Percentiles rank a stretch among this genome's conserved stretches.
These are phyloP conservation scores for Agastache rugosa DNA, from an alignment of 257 asterid genomes.

Conservation along the genomic window DNA sequence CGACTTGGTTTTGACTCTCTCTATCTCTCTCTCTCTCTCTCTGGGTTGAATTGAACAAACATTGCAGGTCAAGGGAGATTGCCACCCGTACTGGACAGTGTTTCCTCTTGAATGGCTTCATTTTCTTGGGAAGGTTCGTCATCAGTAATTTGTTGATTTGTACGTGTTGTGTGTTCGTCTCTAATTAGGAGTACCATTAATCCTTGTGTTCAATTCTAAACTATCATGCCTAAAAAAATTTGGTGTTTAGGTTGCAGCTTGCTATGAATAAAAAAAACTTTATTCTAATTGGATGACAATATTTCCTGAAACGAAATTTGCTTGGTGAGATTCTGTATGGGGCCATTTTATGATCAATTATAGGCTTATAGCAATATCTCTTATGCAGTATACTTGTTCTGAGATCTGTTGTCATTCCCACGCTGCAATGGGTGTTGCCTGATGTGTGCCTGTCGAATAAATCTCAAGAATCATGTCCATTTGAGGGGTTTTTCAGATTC, in stretches of 20 bases:
- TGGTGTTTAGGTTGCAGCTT: slow-evolving; percentile 4
- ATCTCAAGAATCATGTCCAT: slow-evolving; percentile 53
- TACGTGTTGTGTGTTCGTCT: background rate
- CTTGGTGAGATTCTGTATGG: slow-evolving; percentile 1
- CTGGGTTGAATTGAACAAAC: background rate
- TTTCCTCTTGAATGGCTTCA: slow-evolving; percentile 87
- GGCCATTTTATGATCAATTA: slow-evolving; percentile 16
- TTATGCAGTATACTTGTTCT: slow-evolving; percentile 80
- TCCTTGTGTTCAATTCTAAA: background rate
- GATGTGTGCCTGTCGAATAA: slow-evolving; percentile 52
- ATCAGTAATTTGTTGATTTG: background rate
- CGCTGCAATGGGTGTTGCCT: slow-evolving; percentile 84
- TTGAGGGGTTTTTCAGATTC: slow-evolving; percentile 64
- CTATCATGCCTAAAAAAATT: background rate
- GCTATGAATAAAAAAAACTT: background rate
- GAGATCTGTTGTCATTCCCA: slow-evolving; percentile 71
- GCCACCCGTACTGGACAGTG: slow-evolving; percentile 93
- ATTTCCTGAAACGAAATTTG: slow-evolving; percentile 1
- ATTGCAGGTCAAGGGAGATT: slow-evolving; percentile 79
- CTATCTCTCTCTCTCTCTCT: background rate
- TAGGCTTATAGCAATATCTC: slow-evolving; percentile 15
- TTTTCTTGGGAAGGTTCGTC: slow-evolving; percentile 86
- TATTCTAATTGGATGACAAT: background rate
- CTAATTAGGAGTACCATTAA: background rate
- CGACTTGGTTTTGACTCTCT: slow-evolving; percentile 8